phyloP scores from a whole-genome alignment of 2,329 filamentous ascomycete genomes.

The Calonectria hongkongensis region DNA sequence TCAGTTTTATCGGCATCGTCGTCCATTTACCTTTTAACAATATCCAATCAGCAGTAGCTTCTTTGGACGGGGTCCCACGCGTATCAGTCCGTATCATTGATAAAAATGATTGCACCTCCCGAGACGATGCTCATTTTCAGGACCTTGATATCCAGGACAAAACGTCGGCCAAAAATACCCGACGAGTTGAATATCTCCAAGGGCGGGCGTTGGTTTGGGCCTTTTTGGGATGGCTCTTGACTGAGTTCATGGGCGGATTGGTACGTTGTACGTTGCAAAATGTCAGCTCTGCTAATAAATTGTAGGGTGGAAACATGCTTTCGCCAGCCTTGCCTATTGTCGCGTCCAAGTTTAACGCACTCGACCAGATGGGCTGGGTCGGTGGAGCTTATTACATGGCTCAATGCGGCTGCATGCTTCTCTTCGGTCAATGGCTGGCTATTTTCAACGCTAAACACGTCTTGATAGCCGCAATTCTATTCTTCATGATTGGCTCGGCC shows the following conservation, averaged over 20 bases:
- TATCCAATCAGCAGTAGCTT: neutral
- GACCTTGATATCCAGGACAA: neutral
- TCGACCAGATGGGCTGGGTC: conserved; percentile 19
- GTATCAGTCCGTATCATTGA: neutral
- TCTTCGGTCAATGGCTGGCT: conserved; percentile 21
- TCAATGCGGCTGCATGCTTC: conserved; percentile 26
- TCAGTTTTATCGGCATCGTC: neutral
- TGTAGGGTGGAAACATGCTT: neutral
- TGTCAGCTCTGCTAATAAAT: neutral
- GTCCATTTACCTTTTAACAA: neutral
- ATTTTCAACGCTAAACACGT: conserved; percentile 24
- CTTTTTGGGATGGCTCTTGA: conserved; percentile 15
- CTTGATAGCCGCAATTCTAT: neutral
- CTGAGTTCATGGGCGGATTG: conserved; percentile 10
- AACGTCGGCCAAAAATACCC: neutral
- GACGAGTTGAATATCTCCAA: conserved; percentile 1
- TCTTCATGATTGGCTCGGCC: conserved; percentile 13
- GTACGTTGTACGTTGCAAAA: neutral
- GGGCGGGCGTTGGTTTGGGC: neutral
- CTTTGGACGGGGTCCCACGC: neutral
- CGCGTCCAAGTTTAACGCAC: conserved; percentile 10
- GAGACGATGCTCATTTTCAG: neutral
- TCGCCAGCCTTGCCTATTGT: conserved; percentile 17
- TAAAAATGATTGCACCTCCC: neutral
- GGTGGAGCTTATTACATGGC: conserved; percentile 27